A percentile compares a stretch with the other conserved stretches of the same genome.
These are phyloP conservation scores for Phycomyces nitens DNA, from an alignment of 192 early-diverging fungal species.

Conservation along the genomic window DNA sequence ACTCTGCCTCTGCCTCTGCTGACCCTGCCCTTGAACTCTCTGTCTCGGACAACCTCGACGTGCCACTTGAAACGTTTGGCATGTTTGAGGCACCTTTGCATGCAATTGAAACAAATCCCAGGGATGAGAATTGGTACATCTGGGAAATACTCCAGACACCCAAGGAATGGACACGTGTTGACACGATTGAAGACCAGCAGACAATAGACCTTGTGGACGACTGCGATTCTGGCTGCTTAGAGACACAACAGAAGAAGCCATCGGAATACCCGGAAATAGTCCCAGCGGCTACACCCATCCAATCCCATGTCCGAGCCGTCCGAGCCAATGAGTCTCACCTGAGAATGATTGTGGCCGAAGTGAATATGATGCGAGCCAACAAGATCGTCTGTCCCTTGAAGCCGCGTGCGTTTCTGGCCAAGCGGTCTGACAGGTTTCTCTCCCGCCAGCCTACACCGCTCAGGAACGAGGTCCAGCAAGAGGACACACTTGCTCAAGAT, in stretches of 20 bases:
- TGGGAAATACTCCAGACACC: slow-evolving; percentile 1
- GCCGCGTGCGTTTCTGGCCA: slow-evolving; percentile 39
- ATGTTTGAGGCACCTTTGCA: slow-evolving; percentile 15
- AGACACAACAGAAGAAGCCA: no score
- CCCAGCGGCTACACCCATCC: not conserved
- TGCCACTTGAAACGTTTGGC: slow-evolving; percentile 20
- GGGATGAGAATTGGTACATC: not conserved
- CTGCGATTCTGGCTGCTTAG: not conserved
- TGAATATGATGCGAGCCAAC: slow-evolving; percentile 51
- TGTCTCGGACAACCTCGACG: not conserved
- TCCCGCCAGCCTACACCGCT: slow-evolving; percentile 17
- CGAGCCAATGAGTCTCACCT: slow-evolving; percentile 47
- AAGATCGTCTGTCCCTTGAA: slow-evolving; percentile 47
- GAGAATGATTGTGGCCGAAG: slow-evolving; percentile 51
- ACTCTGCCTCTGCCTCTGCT: not conserved
- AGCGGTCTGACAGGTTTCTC: slow-evolving; percentile 33
- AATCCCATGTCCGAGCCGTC: slow-evolving; percentile 25
- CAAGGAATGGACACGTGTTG: slow-evolving; percentile 23
- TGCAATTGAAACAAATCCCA: not conserved
- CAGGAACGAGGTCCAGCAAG: not conserved
- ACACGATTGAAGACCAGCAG: not conserved
- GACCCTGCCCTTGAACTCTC: not conserved
- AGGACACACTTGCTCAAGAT: not conserved
- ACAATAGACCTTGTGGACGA: not conserved
- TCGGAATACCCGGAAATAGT: no score